Evolutionary conservation across 176 grass and related monocot species (phyloP), one percentile per base, ranked within the genome.

Genomic region (Saccharum spontaneum): DNA sequence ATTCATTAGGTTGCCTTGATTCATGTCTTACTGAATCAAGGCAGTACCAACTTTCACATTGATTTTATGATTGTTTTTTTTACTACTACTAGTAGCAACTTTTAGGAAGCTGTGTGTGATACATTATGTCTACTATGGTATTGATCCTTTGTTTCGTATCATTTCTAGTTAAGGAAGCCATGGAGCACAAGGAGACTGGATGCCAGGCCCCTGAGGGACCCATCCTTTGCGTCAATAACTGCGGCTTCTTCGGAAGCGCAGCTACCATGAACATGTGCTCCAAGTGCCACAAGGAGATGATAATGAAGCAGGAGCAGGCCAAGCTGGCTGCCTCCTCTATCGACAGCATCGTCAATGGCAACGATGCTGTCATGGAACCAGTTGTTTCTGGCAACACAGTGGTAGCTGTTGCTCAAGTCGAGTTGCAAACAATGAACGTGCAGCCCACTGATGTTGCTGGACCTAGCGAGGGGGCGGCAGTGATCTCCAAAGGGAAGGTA

Each of bases 201-300:
- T 98, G 91, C 89, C 91, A 94, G 44, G 80, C 93, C 37, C 87
- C 65, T 5, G 93, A 98, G 71, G 93, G 93, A 10, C 93, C 97
- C 0, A 98, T 96, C 65, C 93, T 96, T 9, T 98, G 97, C 93
- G 68, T 98, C 87, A 98, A 98, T 83, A 98, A 98, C 43, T 98
- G 97, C 8, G 93, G 97, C 15, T 98, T 98, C 86, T 98, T 98
- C 1, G 97, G 97, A 30, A 96, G 93, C 4, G 88, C 90, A 0
- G 83, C 97, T 1, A 98, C 93, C 6, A 93, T 93, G 89, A 95
- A 98, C 76, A 98, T 98, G 97, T 98, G 97, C 69, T 98, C 97
- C 78, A 98, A 98, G 88, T 98, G 97, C 81, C 93, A 98, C 78
- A 98, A 96, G 75, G 97, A 94, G 63, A 89, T 96, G 91, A 79